Percentiles rank a stretch among this genome's conserved stretches.
phyloP scores from a whole-genome alignment of 1,284 basidiomycete species.

The Sanghuangporus sanghuang region DNA sequence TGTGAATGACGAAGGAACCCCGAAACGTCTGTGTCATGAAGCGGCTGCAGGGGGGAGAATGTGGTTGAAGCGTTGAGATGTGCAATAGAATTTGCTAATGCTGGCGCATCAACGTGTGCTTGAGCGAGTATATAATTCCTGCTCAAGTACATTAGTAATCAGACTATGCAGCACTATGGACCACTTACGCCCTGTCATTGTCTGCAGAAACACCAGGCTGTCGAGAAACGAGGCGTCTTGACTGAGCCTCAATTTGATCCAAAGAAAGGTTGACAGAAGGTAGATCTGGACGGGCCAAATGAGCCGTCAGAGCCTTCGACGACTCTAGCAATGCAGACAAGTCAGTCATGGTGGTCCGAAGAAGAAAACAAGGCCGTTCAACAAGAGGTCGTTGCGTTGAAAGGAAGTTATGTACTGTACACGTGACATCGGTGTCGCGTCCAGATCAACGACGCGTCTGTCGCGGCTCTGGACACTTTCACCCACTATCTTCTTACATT shows the following conservation, averaged over 20 bases:
- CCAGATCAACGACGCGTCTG: not conserved
- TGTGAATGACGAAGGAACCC: constrained; percentile 88
- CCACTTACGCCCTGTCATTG: constrained; percentile 67
- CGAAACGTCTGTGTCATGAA: constrained; percentile 87
- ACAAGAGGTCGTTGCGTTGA: not conserved
- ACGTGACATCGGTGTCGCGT: not conserved
- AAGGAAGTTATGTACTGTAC: not conserved
- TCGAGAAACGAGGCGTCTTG: constrained; percentile 69
- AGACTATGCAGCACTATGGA: not conserved
- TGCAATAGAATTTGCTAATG: constrained; percentile 73
- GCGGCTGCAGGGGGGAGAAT: constrained; percentile 83
- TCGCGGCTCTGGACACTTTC: not conserved
- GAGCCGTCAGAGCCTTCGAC: constrained; percentile 69
- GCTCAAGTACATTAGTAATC: constrained; percentile 8
- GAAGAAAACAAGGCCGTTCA: not conserved
- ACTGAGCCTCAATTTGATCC: constrained; percentile 90
- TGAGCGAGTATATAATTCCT: constrained; percentile 86
- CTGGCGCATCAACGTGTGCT: constrained; percentile 83
- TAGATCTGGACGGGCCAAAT: constrained; percentile 71
- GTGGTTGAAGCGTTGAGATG: constrained; percentile 81
- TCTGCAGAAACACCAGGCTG: constrained; percentile 60
- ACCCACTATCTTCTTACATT: not conserved
- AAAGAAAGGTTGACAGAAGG: constrained; percentile 84
- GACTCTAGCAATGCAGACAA: constrained; percentile 67
- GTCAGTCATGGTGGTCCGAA: constrained; percentile 33